Conservation (phyloP, 164 flowering plant species). For the Piper betle region DNA sequence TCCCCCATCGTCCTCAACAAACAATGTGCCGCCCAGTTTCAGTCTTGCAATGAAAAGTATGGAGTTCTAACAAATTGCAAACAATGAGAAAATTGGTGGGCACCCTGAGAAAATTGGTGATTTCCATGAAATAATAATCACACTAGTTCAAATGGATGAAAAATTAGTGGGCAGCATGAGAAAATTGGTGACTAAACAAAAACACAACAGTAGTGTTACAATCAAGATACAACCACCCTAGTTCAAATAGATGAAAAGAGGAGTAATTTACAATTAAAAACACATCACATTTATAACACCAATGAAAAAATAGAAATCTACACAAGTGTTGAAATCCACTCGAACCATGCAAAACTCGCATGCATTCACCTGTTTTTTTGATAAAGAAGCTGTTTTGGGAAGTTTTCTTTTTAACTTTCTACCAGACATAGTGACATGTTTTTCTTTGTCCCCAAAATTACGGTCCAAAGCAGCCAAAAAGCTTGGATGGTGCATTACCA, state of each 20-base stretch:
- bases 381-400: not conserved
- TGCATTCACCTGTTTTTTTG: not conserved
- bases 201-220: not conserved
- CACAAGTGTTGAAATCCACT: not conserved
- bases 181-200: too few relatives aligned
- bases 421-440: not conserved
- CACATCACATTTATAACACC: not conserved
- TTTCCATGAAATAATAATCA: too few relatives aligned
- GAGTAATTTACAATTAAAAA: not conserved
- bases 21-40: too few relatives aligned
- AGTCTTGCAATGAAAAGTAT: too few relatives aligned
- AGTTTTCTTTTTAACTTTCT: too few relatives aligned
- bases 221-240: not conserved
- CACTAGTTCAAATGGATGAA: too few relatives aligned
- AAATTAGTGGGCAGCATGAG: too few relatives aligned
- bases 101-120: too few relatives aligned
- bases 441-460: not conserved
- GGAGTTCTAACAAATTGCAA: too few relatives aligned
- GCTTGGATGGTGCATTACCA: slow-evolving; percentile 59
- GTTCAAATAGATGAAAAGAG: not conserved
- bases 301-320: not conserved
- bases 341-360: not conserved
- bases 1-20: too few relatives aligned
- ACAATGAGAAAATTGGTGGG: too few relatives aligned
- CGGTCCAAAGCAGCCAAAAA: slow-evolving; percentile 45